These are phyloP conservation scores for Imleria badia DNA, from an alignment of 768 basidiomycete genomes.

Conservation along the genomic window DNA sequence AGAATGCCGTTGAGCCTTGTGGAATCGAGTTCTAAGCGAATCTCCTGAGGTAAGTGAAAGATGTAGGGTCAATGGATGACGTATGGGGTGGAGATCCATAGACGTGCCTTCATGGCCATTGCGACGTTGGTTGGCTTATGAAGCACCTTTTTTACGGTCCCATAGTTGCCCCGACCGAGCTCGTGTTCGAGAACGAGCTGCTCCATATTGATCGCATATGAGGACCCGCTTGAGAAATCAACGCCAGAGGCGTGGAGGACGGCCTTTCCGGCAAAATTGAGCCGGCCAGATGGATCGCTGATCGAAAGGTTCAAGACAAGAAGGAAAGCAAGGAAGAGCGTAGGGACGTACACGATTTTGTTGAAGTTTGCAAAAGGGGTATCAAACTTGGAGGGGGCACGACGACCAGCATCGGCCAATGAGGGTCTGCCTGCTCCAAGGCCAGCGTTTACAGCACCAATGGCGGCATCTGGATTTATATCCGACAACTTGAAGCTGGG, in stretches of 20 bases:
- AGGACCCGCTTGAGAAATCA: conserved; percentile 86
- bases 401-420: conserved; percentile 40
- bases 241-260: conserved; percentile 87
- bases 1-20: conserved; percentile 94
- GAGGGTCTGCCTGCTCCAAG: conserved; percentile 68
- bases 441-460: conserved; percentile 62
- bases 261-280: conserved; percentile 93
- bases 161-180: conserved; percentile 95
- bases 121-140: conserved; percentile 92
- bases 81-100: neutral
- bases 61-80: conserved; percentile 10
- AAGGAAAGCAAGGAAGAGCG: conserved; percentile 6
- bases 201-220: conserved; percentile 92
- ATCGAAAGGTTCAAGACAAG: conserved; percentile 2
- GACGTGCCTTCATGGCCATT: conserved; percentile 97
- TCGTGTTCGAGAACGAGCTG: conserved; percentile 91
- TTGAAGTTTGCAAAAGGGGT: conserved; percentile 92
- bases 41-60: conserved; percentile 64
- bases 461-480: conserved; percentile 50
- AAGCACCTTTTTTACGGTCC: conserved; percentile 93
- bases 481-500: conserved; percentile 64
- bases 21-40: conserved; percentile 91
- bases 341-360: conserved; percentile 79
- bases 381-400: conserved; percentile 44
- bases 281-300: conserved; percentile 94